These are phyloP conservation scores for Teunomyces barrocoloradensis DNA, from an alignment of 805 yeast genomes.

Conservation along the genomic window DNA sequence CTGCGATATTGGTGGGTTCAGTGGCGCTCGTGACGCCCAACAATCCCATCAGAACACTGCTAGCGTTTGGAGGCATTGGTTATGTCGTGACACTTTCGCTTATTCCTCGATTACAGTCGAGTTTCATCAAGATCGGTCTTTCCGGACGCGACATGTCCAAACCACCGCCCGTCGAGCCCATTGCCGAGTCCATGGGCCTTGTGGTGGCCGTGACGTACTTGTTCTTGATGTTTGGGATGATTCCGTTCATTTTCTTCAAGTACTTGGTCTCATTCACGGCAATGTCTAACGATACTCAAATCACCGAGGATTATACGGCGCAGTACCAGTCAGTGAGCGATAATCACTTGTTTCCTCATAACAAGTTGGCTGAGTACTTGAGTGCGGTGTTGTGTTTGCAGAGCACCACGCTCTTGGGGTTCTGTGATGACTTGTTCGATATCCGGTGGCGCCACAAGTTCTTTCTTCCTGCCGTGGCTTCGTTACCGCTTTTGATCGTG, in stretches of 20 bases:
- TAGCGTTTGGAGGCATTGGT: conserved; percentile 69
- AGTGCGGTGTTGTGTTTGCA: conserved; percentile 82
- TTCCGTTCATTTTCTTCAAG: conserved; percentile 84
- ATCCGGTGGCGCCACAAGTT: conserved; percentile 97
- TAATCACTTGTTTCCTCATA: conserved; percentile 64
- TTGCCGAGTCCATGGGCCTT: conserved; percentile 93
- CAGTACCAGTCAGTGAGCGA: conserved; percentile 34
- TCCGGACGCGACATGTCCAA: conserved; percentile 83
- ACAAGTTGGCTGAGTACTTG: conserved; percentile 78
- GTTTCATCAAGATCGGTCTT: conserved; percentile 77
- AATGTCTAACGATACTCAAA: conserved; percentile 32
- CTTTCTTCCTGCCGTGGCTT: conserved; percentile 90
- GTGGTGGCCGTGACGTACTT: conserved; percentile 80
- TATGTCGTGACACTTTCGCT: conserved; percentile 55
- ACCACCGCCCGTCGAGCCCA: conserved; percentile 54
- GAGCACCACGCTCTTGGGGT: conserved; percentile 79
- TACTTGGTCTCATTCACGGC: conserved; percentile 54
- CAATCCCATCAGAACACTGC: conserved; percentile 55
- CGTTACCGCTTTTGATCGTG: conserved; percentile 85
- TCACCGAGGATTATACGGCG: conserved; percentile 29
- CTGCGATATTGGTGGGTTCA: conserved; percentile 15
- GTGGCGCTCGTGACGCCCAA: conserved; percentile 29
- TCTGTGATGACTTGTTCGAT: conserved; percentile 93
- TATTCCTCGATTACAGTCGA: conserved; percentile 65
- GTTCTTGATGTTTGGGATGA: conserved; percentile 75